These are phyloP conservation scores for Candida pini DNA, from an alignment of 805 yeast genomes.

Conservation along the genomic window DNA sequence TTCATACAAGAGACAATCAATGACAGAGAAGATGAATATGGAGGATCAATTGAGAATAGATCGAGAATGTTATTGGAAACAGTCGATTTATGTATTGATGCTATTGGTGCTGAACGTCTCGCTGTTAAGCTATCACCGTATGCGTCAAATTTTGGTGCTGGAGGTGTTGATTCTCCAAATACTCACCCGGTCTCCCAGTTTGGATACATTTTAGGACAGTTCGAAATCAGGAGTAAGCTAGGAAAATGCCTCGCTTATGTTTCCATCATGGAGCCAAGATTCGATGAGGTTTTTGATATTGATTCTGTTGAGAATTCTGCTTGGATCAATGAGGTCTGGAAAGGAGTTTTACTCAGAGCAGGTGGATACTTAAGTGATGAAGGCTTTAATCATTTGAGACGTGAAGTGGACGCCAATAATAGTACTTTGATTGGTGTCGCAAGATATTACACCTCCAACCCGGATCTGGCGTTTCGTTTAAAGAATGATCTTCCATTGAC, in stretches of 20 bases:
- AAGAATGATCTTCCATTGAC: constrained; percentile 32
- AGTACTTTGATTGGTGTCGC: constrained; percentile 40
- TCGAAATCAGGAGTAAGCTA: constrained; percentile 32
- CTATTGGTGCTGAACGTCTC: constrained; percentile 44
- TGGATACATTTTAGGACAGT: constrained; percentile 34
- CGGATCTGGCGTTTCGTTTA: constrained; percentile 37
- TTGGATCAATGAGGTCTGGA: constrained; percentile 29
- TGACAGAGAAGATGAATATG: constrained; percentile 38
- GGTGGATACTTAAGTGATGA: constrained; percentile 15
- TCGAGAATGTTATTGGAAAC: constrained; percentile 38
- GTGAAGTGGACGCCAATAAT: constrained; percentile 27
- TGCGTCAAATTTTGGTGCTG: constrained; percentile 34
- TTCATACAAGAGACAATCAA: constrained; percentile 32
- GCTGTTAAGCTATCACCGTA: constrained; percentile 47
- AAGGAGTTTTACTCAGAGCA: constrained; percentile 24
- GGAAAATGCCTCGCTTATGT: constrained; percentile 23
- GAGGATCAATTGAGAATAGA: constrained; percentile 40
- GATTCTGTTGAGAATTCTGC: constrained; percentile 3
- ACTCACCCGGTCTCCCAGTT: constrained; percentile 31
- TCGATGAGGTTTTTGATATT: constrained; percentile 5
- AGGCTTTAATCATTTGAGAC: constrained; percentile 1
- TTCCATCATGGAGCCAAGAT: constrained; percentile 28
- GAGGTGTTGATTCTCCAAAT: constrained; percentile 31
- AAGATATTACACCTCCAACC: constrained; percentile 38
- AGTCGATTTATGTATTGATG: constrained; percentile 42